Evolutionary conservation across 2,329 filamentous ascomycete species (phyloP), one percentile per base, ranked within the genome.

Genomic region (Karstenula rhodostoma): DNA sequence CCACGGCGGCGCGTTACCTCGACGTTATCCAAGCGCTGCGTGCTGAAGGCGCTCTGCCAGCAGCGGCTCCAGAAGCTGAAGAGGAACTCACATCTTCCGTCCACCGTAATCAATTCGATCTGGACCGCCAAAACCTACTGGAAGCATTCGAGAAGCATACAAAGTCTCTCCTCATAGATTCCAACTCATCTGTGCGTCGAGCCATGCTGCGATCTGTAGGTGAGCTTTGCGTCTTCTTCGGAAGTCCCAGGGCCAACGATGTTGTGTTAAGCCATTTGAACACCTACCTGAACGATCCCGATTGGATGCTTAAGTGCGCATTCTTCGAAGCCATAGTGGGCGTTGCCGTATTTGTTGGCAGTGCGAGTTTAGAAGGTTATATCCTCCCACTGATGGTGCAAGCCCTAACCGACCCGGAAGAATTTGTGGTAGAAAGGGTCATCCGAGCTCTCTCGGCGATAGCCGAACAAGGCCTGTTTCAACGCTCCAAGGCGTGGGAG

Each of bases 311-410:
- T 33, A 97, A 97, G 77, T 97, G 93, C 70, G 93, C 94, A 2
- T 98, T 98, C 74, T 97, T 99, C 71, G 94, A 97, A 72, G 92
- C 93, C 0, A 93, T 98, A 27, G 92, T 98, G 17, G 94, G 94
- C 3, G 94, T 99, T 65, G 92, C 94, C 4, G 88, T 92, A 1
- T 97, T 97, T 68, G 87, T 98, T 35, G 95, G 95, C 29, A 93
- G 91, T 61, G 91, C 89, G 35, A 96, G 90, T 67, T 81, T 99
- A 33, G 95, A 99, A 77, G 93, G 96, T 67, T 99, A 97, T 69
- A 96, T 98, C 65, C 80, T 99, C 27, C 95, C 96, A 0, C 83
- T 99, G 15, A 97, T 99, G 93, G 86, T 97, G 3, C 95, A 97
- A 77, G 94, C 95, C 8, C 82, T 99, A 69, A 93, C 93, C 0